Conservation (phyloP, 2,329 filamentous ascomycete species). For the Arachnopeziza araneosa region DNA sequence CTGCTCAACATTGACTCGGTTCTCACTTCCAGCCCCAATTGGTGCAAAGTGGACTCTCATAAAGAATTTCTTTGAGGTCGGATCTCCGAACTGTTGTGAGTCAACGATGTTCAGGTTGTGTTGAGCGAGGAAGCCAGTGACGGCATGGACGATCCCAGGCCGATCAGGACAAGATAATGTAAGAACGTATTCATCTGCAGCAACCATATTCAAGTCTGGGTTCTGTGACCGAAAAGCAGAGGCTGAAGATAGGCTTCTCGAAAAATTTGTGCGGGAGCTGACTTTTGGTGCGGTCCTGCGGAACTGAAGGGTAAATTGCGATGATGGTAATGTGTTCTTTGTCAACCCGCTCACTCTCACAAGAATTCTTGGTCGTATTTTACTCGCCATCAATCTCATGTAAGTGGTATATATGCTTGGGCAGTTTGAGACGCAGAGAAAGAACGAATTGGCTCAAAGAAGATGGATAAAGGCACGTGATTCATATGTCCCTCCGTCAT, state of each 20-base stretch:
- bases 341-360: not conserved
- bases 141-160: slow-evolving; percentile 78
- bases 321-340: not conserved
- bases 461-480: not conserved
- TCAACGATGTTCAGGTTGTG: slow-evolving; percentile 77
- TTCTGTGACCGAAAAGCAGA: not conserved
- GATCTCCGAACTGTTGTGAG: slow-evolving; percentile 79
- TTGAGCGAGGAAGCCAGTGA: slow-evolving; percentile 69
- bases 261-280: not conserved
- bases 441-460: not conserved
- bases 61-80: slow-evolving; percentile 70
- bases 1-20: slow-evolving; percentile 39
- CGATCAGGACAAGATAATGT: slow-evolving; percentile 81
- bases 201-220: slow-evolving; percentile 42
- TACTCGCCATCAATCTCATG: not conserved
- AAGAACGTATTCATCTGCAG: slow-evolving; percentile 46
- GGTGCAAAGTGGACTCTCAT: slow-evolving; percentile 82
- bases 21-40: slow-evolving; percentile 35
- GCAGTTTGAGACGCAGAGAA: not conserved
- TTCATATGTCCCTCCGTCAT: not conserved
- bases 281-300: not conserved
- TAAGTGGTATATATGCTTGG: not conserved
- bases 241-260: not conserved
- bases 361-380: not conserved
- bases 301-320: not conserved